Base-by-base conservation (phyloP, 2,329 filamentous ascomycete genomes). In the Talaromyces sp. region DNA sequence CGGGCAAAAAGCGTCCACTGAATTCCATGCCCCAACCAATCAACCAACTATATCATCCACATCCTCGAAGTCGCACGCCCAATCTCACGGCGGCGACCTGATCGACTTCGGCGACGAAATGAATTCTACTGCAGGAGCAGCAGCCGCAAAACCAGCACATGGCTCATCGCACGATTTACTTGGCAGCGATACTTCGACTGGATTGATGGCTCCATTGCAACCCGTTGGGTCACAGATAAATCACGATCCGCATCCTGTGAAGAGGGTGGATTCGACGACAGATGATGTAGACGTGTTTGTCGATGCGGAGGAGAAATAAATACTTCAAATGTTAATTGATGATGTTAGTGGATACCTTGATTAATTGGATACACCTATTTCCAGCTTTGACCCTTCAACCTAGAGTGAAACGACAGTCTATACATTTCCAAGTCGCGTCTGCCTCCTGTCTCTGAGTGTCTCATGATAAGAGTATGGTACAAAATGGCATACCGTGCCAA, bases 1-100 rank as follows among this genome's bases (percentile, higher is more conserved):
- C 45, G 93, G 92, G 37, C 92, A 97, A 75, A 86, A 85, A 70
- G 76, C 81, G 27, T 78, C 80, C 85, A 85, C 70, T 75, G 84
- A 68, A 87, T 90, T 65, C 85, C 87, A 67, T n/a, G 11, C 1
- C 11, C 3, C 39, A 37, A 57, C 68, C 41, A 64, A 52, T 22
- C 66, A 19, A 56, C 70, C 54, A 58, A 68, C 35, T 64, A 43
- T 27, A 59, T 11, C 35, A 27, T 31, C 56, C 37, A 33, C 8
- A 31, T 31, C 37, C 24, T 41, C 37, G 45, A 31, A 45, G 16
- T 52, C 62, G 52, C 2, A 65, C 56, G 22, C 41, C 60, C 56
- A 59, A 45, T 19, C 33, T 45, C 39, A 33, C 14, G 65, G 60
- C 35, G 59, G 41, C 37, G 72, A 71, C 41, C 63, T 75, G 9